Conservation (phyloP, 495 filamentous ascomycete genomes). For the Hyaloscypha bicolor region DNA sequence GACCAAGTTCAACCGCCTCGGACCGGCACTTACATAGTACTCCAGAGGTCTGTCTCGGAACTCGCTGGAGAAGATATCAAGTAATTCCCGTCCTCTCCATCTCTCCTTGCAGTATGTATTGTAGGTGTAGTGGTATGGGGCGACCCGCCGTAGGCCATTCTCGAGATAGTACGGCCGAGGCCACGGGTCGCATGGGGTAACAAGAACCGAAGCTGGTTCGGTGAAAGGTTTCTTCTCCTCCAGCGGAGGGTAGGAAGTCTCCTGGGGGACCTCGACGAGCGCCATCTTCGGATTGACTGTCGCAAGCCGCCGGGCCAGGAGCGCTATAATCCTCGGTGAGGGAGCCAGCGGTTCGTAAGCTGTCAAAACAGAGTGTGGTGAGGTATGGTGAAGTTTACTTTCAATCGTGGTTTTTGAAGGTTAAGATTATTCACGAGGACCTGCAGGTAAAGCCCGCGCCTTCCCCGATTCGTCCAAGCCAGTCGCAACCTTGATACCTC, state of each 20-base stretch:
- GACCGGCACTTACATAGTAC: conserved; percentile 67
- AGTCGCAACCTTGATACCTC: not conserved
- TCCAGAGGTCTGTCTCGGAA: conserved; percentile 84
- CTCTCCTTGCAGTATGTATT: conserved; percentile 91
- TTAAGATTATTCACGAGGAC: not conserved
- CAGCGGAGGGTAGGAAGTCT: conserved; percentile 35
- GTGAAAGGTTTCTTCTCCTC: conserved; percentile 37
- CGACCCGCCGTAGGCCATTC: conserved; percentile 75
- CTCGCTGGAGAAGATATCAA: conserved; percentile 82
- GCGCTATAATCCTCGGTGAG: conserved; percentile 59
- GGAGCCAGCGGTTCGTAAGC: conserved; percentile 53
- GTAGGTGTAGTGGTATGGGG: conserved; percentile 92
- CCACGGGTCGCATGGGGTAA: conserved; percentile 67
- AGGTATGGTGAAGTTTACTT: not conserved
- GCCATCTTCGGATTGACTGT: conserved; percentile 55
- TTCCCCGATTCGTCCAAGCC: not conserved
- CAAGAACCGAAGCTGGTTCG: conserved; percentile 54
- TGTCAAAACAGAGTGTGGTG: not conserved
- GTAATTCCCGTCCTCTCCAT: conserved; percentile 73
- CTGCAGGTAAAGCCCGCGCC: not conserved
- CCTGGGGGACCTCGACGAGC: conserved; percentile 49
- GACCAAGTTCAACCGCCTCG: conserved; percentile 1
- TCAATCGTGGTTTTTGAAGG: not conserved
- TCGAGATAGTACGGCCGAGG: conserved; percentile 78
- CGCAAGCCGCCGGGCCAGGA: conserved; percentile 58